Evolutionary conservation across 2,329 filamentous ascomycete species (phyloP).

Genomic region (Diaporthe longicolla): DNA sequence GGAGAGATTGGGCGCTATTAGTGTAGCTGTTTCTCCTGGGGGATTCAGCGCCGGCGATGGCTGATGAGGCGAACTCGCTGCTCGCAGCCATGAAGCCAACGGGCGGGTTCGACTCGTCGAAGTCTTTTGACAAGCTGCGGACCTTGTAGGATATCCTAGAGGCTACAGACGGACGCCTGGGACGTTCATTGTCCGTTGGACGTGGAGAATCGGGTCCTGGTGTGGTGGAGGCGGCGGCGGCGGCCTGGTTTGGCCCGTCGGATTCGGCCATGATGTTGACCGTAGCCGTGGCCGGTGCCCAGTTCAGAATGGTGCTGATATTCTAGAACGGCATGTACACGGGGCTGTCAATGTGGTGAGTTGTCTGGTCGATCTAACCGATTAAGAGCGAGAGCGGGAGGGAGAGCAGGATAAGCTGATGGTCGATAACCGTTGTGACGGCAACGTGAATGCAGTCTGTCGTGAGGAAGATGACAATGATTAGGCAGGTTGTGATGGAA

Average conservation of each 20-base stretch:
- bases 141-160: slow-evolving; percentile 39
- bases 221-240: slow-evolving; percentile 18
- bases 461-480: background rate
- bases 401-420: background rate
- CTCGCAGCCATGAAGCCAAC: slow-evolving; percentile 64
- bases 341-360: background rate
- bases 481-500: background rate
- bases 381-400: background rate
- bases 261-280: slow-evolving; percentile 40
- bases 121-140: slow-evolving; percentile 49
- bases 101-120: slow-evolving; percentile 62
- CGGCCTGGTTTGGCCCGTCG: slow-evolving; percentile 28
- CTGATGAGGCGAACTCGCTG: slow-evolving; percentile 60
- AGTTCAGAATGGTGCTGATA: slow-evolving; percentile 1
- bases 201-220: slow-evolving; percentile 18
- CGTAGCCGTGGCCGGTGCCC: slow-evolving; percentile 5
- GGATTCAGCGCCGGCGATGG: slow-evolving; percentile 46
- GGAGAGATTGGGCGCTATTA: slow-evolving; percentile 9
- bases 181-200: slow-evolving; percentile 24
- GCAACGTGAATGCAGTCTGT: background rate
- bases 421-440: background rate
- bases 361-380: background rate
- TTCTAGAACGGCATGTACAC: slow-evolving; percentile 6
- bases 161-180: slow-evolving; percentile 43
- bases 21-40: slow-evolving; percentile 40